Conservation (phyloP, 331 rosid species). For the Prunus yedoensis region DNA sequence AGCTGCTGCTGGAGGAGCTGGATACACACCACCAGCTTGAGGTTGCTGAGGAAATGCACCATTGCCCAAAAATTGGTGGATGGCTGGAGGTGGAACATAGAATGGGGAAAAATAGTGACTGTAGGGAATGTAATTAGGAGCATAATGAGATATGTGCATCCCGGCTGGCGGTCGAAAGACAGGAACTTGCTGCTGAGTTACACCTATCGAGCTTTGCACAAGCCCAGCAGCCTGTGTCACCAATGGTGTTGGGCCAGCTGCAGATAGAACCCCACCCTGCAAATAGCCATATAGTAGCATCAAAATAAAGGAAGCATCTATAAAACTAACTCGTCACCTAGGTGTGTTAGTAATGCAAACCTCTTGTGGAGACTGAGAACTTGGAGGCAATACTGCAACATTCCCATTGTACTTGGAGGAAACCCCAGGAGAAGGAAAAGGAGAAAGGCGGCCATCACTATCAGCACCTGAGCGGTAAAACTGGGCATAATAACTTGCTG, state of each 20-base stretch:
- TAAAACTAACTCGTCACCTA: neutral
- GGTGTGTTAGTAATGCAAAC: slow-evolving; percentile 32
- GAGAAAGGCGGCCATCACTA: slow-evolving; percentile 81
- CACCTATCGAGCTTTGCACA: slow-evolving; percentile 84
- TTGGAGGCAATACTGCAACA: slow-evolving; percentile 65
- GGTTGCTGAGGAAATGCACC: slow-evolving; percentile 91
- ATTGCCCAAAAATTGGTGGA: slow-evolving; percentile 90
- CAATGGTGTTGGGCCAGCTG: slow-evolving; percentile 70
- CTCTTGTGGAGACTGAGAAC: slow-evolving; percentile 86
- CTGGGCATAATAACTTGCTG: slow-evolving; percentile 80
- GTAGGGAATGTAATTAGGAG: slow-evolving; percentile 85
- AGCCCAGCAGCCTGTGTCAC: slow-evolving; percentile 85
- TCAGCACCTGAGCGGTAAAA: slow-evolving; percentile 80
- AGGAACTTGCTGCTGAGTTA: slow-evolving; percentile 86
- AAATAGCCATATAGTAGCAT: slow-evolving; percentile 30
- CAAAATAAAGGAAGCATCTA: neutral
- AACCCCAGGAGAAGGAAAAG: slow-evolving; percentile 72
- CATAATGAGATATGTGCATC: slow-evolving; percentile 79
- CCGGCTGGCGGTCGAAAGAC: slow-evolving; percentile 84
- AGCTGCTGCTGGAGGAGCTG: slow-evolving; percentile 68
- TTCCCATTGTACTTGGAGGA: slow-evolving; percentile 73
- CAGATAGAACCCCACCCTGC: slow-evolving; percentile 83
- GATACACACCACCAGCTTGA: slow-evolving; percentile 78
- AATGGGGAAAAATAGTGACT: slow-evolving; percentile 80
- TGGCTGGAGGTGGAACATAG: slow-evolving; percentile 83